phyloP scores from a whole-genome alignment of 768 basidiomycete species.

The Tubosaeta brunneosetosa region DNA sequence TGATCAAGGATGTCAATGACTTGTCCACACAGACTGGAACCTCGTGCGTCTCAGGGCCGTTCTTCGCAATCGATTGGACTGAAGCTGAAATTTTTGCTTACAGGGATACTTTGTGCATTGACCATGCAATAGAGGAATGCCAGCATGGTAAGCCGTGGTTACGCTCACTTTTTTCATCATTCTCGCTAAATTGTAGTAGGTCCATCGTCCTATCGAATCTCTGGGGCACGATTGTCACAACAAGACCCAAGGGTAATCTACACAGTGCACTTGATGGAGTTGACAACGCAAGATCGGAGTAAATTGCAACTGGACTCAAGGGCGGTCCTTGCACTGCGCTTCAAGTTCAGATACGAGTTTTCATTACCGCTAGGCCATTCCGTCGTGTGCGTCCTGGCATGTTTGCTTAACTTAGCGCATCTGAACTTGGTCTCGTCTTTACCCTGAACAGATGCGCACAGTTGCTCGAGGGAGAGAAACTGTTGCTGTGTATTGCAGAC shows the following conservation, averaged over 20 bases:
- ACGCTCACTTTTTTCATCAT: background rate
- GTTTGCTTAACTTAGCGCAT: background rate
- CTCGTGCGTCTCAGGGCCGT: slow-evolving; percentile 5
- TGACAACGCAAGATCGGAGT: slow-evolving; percentile 26
- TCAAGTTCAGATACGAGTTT: slow-evolving; percentile 14
- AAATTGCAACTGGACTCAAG: slow-evolving; percentile 21
- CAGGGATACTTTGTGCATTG: slow-evolving; percentile 12
- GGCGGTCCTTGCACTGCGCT: slow-evolving; percentile 21
- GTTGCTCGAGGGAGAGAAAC: slow-evolving; percentile 35
- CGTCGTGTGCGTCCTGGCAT: slow-evolving; percentile 10
- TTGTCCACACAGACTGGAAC: slow-evolving; percentile 1
- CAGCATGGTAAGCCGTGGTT: too few species aligned
- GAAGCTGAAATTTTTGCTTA: background rate
- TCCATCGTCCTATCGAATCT: background rate
- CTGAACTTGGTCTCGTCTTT: background rate
- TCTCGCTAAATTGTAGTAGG: background rate
- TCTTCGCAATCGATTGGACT: background rate
- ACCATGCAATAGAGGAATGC: background rate
- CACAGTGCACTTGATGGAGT: slow-evolving; percentile 24
- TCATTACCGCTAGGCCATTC: slow-evolving; percentile 17
- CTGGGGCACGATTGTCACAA: slow-evolving; percentile 5
- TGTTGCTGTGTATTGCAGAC: slow-evolving; percentile 41
- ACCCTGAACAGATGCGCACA: slow-evolving; percentile 32
- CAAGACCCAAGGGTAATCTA: slow-evolving; percentile 15
- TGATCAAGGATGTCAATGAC: slow-evolving; percentile 20